A percentile compares a stretch with the other conserved stretches of the same genome.
phyloP scores from a whole-genome alignment of 2,329 filamentous ascomycete species.

The Fusarium sp. region DNA sequence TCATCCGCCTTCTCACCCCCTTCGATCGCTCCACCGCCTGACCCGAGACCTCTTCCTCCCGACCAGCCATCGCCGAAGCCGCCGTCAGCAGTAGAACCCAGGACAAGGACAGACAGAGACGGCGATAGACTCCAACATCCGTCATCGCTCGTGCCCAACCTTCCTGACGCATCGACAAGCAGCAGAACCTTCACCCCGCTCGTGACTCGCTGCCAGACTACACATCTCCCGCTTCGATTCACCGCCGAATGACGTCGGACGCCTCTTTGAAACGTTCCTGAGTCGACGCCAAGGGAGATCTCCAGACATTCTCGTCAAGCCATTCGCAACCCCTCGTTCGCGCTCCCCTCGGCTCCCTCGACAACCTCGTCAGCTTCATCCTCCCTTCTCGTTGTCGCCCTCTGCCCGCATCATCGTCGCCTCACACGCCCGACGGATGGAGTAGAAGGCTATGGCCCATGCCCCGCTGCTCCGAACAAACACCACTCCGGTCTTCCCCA shows the following conservation, averaged over 20 bases:
- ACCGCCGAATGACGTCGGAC: slow-evolving; percentile 45
- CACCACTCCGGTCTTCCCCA: slow-evolving; percentile 66
- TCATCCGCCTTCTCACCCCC: slow-evolving; percentile 37
- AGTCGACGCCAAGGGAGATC: slow-evolving; percentile 38
- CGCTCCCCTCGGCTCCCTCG: slow-evolving; percentile 30
- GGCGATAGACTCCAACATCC: slow-evolving; percentile 5
- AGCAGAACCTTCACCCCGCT: slow-evolving; percentile 34
- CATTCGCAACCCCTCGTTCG: slow-evolving; percentile 13
- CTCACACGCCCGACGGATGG: slow-evolving; percentile 53
- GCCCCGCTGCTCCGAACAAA: slow-evolving; percentile 70
- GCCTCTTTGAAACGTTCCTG: slow-evolving; percentile 36
- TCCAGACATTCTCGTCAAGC: slow-evolving; percentile 20
- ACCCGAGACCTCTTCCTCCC: slow-evolving; percentile 29
- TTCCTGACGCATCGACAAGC: slow-evolving; percentile 20
- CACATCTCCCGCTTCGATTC: slow-evolving; percentile 33
- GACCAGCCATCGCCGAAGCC: slow-evolving; percentile 32
- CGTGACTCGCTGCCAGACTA: slow-evolving; percentile 18
- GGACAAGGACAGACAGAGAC: slow-evolving; percentile 17
- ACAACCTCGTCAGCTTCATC: slow-evolving; percentile 19
- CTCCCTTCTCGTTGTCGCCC: slow-evolving; percentile 23
- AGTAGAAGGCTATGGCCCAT: slow-evolving; percentile 67
- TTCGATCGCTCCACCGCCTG: slow-evolving; percentile 45
- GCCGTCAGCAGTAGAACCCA: slow-evolving; percentile 10
- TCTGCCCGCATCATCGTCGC: slow-evolving; percentile 1
- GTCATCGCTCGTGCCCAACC: slow-evolving; percentile 9